Conservation (phyloP, 2,329 filamentous ascomycete species). For the Clonostachys rosea region DNA sequence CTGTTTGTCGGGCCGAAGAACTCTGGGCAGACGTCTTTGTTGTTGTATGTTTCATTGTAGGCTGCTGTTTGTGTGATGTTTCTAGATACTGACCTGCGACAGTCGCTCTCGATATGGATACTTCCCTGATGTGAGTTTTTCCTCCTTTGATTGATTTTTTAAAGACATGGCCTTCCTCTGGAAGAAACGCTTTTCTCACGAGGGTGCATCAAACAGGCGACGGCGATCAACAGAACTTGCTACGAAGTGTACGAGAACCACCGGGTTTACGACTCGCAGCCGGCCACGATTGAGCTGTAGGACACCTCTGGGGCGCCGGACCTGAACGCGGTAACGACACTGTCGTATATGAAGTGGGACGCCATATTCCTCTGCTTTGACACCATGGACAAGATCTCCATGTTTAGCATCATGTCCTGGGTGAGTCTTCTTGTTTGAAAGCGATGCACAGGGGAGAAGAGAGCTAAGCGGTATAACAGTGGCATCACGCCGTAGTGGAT, state of each 20-base stretch:
- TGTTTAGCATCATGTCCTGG: slow-evolving; percentile 27
- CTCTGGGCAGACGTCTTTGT: slow-evolving; percentile 28
- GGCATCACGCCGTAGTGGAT: slow-evolving; percentile 16
- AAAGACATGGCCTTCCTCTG: not conserved
- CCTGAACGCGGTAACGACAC: slow-evolving; percentile 21
- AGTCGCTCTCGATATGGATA: slow-evolving; percentile 29
- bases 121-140: slow-evolving; percentile 25
- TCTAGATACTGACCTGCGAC: not conserved
- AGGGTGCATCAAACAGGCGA: slow-evolving; percentile 13
- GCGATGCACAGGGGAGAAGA: not conserved
- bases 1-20: slow-evolving; percentile 25
- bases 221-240: slow-evolving; percentile 20
- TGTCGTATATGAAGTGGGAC: slow-evolving; percentile 29
- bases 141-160: not conserved
- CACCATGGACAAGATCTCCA: slow-evolving; percentile 22
- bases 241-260: slow-evolving; percentile 27
- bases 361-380: slow-evolving; percentile 32
- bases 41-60: slow-evolving; percentile 21
- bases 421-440: slow-evolving; percentile 10
- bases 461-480: slow-evolving; percentile 10
- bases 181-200: not conserved
- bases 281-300: slow-evolving; percentile 26
- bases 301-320: slow-evolving; percentile 32
- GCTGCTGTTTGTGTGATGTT: not conserved
- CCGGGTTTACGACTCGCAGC: slow-evolving; percentile 12